Percentiles rank a stretch among this genome's conserved stretches.
These are phyloP conservation scores for Anethum foeniculum DNA, from an alignment of 140 eudicot genomes.

Conservation along the genomic window DNA sequence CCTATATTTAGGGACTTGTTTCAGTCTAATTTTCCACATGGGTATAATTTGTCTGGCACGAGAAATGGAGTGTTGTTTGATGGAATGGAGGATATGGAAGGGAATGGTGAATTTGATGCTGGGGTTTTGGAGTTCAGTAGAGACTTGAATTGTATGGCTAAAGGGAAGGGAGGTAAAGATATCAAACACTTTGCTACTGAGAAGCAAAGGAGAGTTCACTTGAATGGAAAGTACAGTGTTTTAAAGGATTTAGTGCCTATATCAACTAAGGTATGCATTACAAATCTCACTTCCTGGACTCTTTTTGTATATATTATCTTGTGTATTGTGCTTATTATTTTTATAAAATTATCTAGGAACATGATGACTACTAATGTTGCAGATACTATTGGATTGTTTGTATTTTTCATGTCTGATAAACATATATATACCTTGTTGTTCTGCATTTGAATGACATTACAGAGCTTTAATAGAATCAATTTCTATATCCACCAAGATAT, in stretches of 20 bases:
- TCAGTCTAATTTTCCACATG: constrained; percentile 54
- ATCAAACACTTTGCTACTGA: constrained; percentile 46
- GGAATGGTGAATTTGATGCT: constrained; percentile 25
- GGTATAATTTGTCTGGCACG: constrained; percentile 33
- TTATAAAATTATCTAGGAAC: not conserved
- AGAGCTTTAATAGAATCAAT: not conserved
- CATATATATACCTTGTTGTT: not conserved
- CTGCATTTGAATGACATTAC: not conserved
- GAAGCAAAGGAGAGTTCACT: constrained; percentile 39
- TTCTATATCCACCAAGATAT: not conserved
- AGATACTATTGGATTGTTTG: not conserved
- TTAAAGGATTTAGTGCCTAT: constrained; percentile 35
- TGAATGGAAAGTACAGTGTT: constrained; percentile 33
- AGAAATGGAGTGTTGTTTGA: constrained; percentile 44
- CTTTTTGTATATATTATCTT: not conserved
- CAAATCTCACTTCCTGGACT: not conserved
- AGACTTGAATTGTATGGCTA: constrained; percentile 37
- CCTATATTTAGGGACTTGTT: constrained; percentile 67
- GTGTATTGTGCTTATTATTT: not conserved
- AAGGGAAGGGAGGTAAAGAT: constrained; percentile 22
- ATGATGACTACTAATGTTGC: not conserved
- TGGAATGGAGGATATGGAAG: constrained; percentile 53
- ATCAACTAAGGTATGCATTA: constrained; percentile 37
- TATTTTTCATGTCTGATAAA: not conserved
- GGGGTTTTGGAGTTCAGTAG: constrained; percentile 58